Conservation (phyloP, 23 red algal genomes). For the Gracilaria gracilis region DNA sequence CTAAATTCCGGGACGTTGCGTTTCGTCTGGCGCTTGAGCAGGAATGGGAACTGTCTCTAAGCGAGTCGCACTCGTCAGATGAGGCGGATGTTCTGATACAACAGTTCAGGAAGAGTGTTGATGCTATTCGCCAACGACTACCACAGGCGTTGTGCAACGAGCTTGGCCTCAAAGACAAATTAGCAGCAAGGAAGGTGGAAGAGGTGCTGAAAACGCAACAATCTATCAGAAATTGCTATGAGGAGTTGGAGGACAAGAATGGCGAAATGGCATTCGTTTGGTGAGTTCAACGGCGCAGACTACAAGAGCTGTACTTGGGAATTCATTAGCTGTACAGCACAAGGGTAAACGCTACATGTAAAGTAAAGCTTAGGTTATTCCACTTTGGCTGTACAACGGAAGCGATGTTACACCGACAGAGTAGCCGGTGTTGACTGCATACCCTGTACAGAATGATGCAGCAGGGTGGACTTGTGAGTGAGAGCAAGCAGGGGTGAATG, state of each 20-base stretch:
- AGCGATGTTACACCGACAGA: too few relatives aligned
- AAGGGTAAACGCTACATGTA: too few relatives aligned
- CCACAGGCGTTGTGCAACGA: conserved; percentile 12
- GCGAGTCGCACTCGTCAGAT: conserved; percentile 19
- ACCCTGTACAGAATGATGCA: too few relatives aligned
- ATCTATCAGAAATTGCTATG: neutral
- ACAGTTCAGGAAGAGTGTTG: neutral
- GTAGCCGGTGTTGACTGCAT: too few relatives aligned
- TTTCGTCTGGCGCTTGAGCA: conserved; percentile 29
- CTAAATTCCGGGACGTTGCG: conserved; percentile 32
- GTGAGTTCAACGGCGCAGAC: too few relatives aligned
- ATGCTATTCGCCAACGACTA: conserved; percentile 11
- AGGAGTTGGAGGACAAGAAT: neutral
- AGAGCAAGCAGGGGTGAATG: too few relatives aligned
- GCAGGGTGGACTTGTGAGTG: too few relatives aligned
- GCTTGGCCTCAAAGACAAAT: neutral
- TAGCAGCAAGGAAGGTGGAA: neutral
- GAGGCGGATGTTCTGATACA: neutral
- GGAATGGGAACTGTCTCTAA: conserved; percentile 51
- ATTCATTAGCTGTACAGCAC: too few relatives aligned
- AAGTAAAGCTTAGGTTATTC: too few relatives aligned
- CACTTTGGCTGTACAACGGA: too few relatives aligned
- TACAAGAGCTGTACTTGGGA: too few relatives aligned
- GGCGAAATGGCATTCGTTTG: neutral
- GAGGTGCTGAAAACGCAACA: neutral